Base-by-base conservation (phyloP, 352 stramenopile species). In the Phytophthora macrochlamydospora region DNA sequence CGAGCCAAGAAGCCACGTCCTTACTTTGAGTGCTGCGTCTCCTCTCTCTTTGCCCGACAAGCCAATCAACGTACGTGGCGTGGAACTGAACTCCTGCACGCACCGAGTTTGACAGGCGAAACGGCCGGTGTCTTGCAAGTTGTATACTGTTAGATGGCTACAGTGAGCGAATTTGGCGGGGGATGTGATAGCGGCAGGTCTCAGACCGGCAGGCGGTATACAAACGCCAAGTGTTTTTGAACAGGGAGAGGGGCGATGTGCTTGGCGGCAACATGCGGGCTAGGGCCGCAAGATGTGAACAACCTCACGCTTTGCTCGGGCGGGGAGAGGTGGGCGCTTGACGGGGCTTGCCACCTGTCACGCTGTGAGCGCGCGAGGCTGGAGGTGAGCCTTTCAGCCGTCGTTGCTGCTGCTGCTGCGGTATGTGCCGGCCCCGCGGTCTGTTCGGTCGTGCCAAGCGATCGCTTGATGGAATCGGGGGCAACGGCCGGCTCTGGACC, bases 1-100 rank as follows among this genome's bases (percentile, higher is more conserved):
- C 51, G 45, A 58, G 61, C 49, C 71, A 54, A 53, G 58, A 74
- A 65, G 43, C 28, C 51, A 52, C 56, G 30, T 37, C 48, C 56
- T 31, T 50, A 66, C 56, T 42, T 40, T 38, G 13, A 49, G 43
- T 49, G 14, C 43, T 4, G 7, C 49, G 48, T 54, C 31, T 59
- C 54, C 53, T 61, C 45, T 60, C 18, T 42, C 46, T 32, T 49
- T 24, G 18, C 18, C 38, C 37, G 3, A 45, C 42, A 35, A 49
- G 30, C 74, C 74, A 82, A 82, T 82, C 56, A 77, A 28, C 53
- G 42, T n/a, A 51, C 62, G 43, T 49, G 24, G 50, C 46, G 33
- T 35, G 2, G 42, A 72, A 57, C 67, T 70, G 67, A 68, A 72
- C 59, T 59, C 56, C 51, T 59, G n/a, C 33, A 32, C 18, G 29